Conservation (phyloP, 257 asterid species). For the Solanum ahanhuiri region DNA sequence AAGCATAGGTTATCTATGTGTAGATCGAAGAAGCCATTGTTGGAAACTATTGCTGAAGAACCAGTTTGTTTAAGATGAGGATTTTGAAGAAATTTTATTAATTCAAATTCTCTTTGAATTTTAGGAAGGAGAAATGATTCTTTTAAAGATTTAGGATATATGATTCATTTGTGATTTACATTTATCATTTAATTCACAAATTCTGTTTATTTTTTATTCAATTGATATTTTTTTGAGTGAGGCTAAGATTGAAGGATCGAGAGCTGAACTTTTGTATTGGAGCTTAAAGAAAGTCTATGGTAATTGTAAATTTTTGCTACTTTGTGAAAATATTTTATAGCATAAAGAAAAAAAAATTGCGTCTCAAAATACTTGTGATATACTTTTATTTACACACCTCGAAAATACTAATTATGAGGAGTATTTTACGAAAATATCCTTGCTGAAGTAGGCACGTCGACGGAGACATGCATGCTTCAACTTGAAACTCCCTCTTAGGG, state of each 20-base stretch:
- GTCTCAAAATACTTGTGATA: not conserved
- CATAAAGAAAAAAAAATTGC: not conserved
- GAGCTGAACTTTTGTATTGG: not conserved
- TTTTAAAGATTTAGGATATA: not conserved
- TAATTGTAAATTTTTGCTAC: not conserved
- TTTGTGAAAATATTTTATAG: not conserved
- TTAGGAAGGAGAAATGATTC: not conserved
- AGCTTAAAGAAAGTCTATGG: not conserved
- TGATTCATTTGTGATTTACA: not conserved
- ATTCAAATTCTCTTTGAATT: not conserved
- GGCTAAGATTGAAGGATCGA: not conserved
- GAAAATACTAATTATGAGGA: not conserved
- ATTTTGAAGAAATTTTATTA: not conserved
- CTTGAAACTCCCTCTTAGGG: not conserved
- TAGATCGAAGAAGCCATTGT: constrained; percentile 80
- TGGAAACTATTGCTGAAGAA: constrained; percentile 80
- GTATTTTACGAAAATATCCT: not conserved
- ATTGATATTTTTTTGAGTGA: not conserved
- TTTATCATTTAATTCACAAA: not conserved
- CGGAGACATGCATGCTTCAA: not conserved
- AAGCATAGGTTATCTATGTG: constrained; percentile 44
- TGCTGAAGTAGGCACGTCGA: accelerated
- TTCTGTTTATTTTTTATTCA: not conserved
- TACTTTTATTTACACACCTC: accelerated
- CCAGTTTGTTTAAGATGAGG: constrained; percentile 22